Base-by-base conservation (phyloP, 1,284 basidiomycete genomes). In the Ustilago lituana region DNA sequence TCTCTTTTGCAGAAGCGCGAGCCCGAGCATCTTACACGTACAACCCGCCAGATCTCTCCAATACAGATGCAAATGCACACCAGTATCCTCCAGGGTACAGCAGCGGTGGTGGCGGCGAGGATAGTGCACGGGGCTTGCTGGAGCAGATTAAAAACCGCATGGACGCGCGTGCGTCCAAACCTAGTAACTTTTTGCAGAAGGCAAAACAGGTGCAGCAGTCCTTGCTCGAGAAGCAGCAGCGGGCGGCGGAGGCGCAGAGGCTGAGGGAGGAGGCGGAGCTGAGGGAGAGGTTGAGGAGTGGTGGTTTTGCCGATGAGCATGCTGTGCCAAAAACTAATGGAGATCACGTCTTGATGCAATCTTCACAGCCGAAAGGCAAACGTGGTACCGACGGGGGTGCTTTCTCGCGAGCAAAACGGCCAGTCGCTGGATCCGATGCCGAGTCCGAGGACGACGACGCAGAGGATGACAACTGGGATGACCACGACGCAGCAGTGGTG, bases 191-290 rank as follows among this genome's bases (percentile, higher is more conserved):
- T 9, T 32, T 69, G 23, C 58, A 61, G 12, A 63, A 50, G 23
- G 66, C 66, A 0, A 63, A 69, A 15, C 47, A 63, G 45, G 66
- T 64, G 6, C 66, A 69, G 37, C 59, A 69, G 52, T 58, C 60
- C 10, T 29, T 69, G 26, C 36, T 64, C 11, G 60, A 63, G n/a
- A 63, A 64, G 40, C 66, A 69, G 17, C 47, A 48, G 24, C 27
- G 35, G n/a, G 47, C 41, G 5, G 59, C 40, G 7, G 41, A 62
- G 4, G 24, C 47, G 14, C 50, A 63, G 12, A 58, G 46, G 20
- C 24, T 39, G 2, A 31, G 53, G 27, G 38, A 51, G 5, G 46
- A 68, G 27, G 59, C 65, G 8, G 46, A 35, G 19, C 38, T 19
- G 15, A 50, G 65, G 19, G 59, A 68, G 27, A 48, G 41, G 10